Conservation (phyloP, 2,329 filamentous ascomycete genomes). For the Elsinoe arachidis region DNA sequence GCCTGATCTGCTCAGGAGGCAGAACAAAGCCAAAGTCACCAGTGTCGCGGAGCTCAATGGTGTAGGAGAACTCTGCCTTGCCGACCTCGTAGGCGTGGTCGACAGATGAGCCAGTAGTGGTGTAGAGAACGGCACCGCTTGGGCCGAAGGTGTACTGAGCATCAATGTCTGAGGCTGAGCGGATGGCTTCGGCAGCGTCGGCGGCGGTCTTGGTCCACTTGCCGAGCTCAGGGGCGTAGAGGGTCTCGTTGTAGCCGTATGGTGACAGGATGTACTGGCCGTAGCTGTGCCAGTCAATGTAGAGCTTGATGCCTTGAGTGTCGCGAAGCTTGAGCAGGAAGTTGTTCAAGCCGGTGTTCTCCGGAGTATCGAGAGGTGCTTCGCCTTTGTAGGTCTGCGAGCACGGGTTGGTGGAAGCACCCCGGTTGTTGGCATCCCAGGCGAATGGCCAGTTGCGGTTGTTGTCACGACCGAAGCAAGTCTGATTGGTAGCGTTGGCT, state of each 20-base stretch:
- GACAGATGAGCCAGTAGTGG: constrained; percentile 40
- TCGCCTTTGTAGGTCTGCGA: constrained; percentile 38
- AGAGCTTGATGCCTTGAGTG: constrained; percentile 45
- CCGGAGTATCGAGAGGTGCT: constrained; percentile 39
- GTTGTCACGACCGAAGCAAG: constrained; percentile 27
- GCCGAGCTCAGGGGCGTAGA: constrained; percentile 40
- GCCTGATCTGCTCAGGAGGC: constrained; percentile 41
- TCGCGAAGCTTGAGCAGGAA: constrained; percentile 38
- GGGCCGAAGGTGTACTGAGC: constrained; percentile 39
- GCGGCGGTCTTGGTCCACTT: constrained; percentile 44
- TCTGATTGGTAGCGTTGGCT: constrained; percentile 16
- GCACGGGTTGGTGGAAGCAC: constrained; percentile 40
- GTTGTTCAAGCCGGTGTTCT: constrained; percentile 43
- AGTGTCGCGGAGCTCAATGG: constrained; percentile 43
- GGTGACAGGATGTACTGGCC: constrained; percentile 50
- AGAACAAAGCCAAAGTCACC: constrained; percentile 43
- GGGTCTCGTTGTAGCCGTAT: constrained; percentile 53
- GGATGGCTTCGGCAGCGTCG: constrained; percentile 48
- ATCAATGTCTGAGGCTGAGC: constrained; percentile 26
- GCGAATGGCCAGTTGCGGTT: constrained; percentile 51
- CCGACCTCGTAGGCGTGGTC: constrained; percentile 38
- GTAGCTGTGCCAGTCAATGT: constrained; percentile 50
- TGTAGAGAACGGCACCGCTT: constrained; percentile 44
- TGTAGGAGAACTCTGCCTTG: constrained; percentile 38
- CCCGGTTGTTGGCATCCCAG: constrained; percentile 25